A percentile compares a stretch with the other conserved stretches of the same genome.
These are phyloP conservation scores for Trichoderma orchidacearum DNA, from an alignment of 495 filamentous ascomycete species.

Conservation along the genomic window DNA sequence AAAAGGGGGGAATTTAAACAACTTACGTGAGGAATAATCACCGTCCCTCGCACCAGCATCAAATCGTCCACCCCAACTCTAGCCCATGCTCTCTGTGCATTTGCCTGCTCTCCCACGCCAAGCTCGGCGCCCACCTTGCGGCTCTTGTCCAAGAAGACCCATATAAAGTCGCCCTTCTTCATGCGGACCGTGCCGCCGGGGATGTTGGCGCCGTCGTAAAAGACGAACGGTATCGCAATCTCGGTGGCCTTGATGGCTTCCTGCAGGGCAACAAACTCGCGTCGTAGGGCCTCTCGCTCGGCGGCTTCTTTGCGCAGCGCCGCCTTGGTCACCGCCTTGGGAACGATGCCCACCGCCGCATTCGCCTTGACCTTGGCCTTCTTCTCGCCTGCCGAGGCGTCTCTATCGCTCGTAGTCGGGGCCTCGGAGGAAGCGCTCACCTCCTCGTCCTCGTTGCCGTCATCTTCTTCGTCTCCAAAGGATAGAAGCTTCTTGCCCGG, in stretches of 20 bases:
- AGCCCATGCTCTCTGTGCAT: conserved; percentile 74
- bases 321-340: conserved; percentile 76
- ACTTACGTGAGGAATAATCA: conserved; percentile 91
- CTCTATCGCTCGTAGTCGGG: conserved; percentile 42
- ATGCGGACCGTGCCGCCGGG: conserved; percentile 67
- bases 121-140: conserved; percentile 79
- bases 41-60: conserved; percentile 79
- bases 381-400: conserved; percentile 51
- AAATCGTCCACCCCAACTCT: conserved; percentile 91
- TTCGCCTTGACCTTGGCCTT: conserved; percentile 47
- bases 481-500: conserved; percentile 20
- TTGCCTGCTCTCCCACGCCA: conserved; percentile 52
- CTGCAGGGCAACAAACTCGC: conserved; percentile 73
- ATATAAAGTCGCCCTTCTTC: conserved; percentile 84
- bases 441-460: conserved; percentile 4
- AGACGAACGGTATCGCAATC: conserved; percentile 88
- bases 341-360: conserved; percentile 48
- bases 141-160: conserved; percentile 84
- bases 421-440: conserved; percentile 43
- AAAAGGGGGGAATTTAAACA: background rate
- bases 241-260: conserved; percentile 81
- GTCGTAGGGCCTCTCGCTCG: conserved; percentile 67
- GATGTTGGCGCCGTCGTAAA: conserved; percentile 97
- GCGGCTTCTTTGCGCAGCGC: conserved; percentile 69
- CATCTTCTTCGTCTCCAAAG: conserved; percentile 22